These are phyloP conservation scores for Calycina herbarum DNA, from an alignment of 2,329 filamentous ascomycete species.

Conservation along the genomic window DNA sequence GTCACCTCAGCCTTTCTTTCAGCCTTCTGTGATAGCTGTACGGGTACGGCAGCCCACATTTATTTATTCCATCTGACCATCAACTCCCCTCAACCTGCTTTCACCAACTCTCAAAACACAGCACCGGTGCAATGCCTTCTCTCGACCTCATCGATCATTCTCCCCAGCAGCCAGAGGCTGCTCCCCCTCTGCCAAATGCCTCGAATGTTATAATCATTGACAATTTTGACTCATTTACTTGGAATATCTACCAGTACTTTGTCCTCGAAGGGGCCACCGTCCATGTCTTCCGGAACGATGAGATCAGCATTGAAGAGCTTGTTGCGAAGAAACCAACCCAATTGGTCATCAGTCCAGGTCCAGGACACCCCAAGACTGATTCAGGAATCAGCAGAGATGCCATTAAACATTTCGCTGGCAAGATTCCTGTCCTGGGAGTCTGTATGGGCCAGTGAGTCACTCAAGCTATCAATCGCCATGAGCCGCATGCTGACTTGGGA, in stretches of 20 bases:
- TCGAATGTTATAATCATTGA: conserved; percentile 94
- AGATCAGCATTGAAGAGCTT: conserved; percentile 82
- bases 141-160: conserved; percentile 73
- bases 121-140: conserved; percentile 41
- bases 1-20: conserved; percentile 3
- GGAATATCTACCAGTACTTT: conserved; percentile 99
- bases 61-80: neutral
- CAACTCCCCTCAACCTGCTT: neutral
- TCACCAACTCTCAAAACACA: neutral
- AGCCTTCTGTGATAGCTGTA: neutral
- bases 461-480: neutral
- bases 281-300: conserved; percentile 88
- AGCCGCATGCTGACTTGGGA: neutral
- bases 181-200: conserved; percentile 71
- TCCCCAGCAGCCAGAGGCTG: conserved; percentile 77
- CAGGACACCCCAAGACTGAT: conserved; percentile 87
- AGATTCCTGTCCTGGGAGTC: conserved; percentile 94
- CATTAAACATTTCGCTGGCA: conserved; percentile 87
- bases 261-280: conserved; percentile 93
- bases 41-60: neutral
- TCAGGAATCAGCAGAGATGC: conserved; percentile 92
- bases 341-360: conserved; percentile 90
- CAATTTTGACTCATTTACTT: conserved; percentile 99
- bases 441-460: conserved; percentile 88
- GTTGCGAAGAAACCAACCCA: conserved; percentile 85